A percentile compares a stretch with the other conserved stretches of the same genome.
Evolutionary conservation across 2,329 filamentous ascomycete species (phyloP).

Genomic region (Talaromyces pinophilus): DNA sequence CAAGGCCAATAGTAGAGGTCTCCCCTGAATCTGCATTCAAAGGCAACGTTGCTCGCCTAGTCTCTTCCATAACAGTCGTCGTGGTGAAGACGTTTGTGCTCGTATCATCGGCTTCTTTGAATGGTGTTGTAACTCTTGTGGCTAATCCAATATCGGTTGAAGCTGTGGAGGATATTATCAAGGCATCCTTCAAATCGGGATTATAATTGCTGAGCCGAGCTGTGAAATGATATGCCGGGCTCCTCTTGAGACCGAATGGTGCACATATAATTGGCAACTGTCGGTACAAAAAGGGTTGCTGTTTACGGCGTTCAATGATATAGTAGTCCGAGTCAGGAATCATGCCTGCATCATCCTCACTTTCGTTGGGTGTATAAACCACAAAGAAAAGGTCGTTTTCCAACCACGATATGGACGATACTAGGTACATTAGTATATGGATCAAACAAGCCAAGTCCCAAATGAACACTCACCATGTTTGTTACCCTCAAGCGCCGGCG

Average conservation of each 20-base stretch:
- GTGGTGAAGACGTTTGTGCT: slow-evolving; percentile 71
- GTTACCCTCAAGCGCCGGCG: slow-evolving; percentile 64
- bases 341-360: slow-evolving; percentile 55
- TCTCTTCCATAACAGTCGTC: slow-evolving; percentile 72
- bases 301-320: slow-evolving; percentile 69
- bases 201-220: slow-evolving; percentile 76
- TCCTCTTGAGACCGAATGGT: slow-evolving; percentile 66
- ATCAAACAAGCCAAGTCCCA: background rate
- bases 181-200: slow-evolving; percentile 75
- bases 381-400: slow-evolving; percentile 83
- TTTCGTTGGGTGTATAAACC: slow-evolving; percentile 67
- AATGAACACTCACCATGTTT: slow-evolving; percentile 62
- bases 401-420: slow-evolving; percentile 82
- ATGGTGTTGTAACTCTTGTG: slow-evolving; percentile 68
- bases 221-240: slow-evolving; percentile 74
- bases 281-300: slow-evolving; percentile 67
- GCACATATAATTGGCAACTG: slow-evolving; percentile 73
- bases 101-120: slow-evolving; percentile 58
- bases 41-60: slow-evolving; percentile 72
- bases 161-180: slow-evolving; percentile 80
- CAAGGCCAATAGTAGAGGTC: slow-evolving; percentile 75
- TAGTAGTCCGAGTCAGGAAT: slow-evolving; percentile 72
- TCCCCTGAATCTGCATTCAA: slow-evolving; percentile 66
- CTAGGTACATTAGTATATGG: slow-evolving; percentile 37
- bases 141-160: slow-evolving; percentile 77